Conservation (phyloP, 139 green algal genomes). For the Micractinium sp. region DNA sequence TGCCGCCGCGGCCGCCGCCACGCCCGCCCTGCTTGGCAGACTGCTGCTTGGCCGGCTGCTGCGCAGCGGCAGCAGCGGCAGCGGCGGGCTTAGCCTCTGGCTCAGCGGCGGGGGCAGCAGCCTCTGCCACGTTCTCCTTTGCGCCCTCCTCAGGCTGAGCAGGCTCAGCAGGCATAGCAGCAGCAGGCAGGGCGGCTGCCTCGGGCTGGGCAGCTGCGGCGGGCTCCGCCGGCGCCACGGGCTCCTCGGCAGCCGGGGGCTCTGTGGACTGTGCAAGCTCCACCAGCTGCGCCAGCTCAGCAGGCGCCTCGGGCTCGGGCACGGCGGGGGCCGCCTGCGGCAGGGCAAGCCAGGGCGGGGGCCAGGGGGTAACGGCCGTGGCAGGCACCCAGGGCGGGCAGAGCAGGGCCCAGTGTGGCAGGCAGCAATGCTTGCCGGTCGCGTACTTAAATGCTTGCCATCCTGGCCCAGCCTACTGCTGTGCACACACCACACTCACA, state of each 20-base stretch:
- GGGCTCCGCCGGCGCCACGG: neutral
- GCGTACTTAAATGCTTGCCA: too few species aligned
- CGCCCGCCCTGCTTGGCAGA: neutral
- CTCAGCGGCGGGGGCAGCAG: neutral
- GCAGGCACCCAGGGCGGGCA: neutral
- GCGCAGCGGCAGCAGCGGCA: neutral
- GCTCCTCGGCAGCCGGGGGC: neutral
- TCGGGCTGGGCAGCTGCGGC: neutral
- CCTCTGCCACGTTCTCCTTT: neutral
- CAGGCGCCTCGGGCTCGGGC: neutral
- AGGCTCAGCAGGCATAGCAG: neutral
- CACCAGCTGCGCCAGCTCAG: neutral
- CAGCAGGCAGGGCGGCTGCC: neutral
- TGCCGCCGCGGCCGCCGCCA: neutral
- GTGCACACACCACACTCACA: too few species aligned
- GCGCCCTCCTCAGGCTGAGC: neutral
- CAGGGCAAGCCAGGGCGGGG: too few species aligned
- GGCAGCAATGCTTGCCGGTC: too few species aligned
- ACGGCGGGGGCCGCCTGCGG: neutral
- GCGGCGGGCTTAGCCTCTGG: neutral
- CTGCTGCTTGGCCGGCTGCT: conserved; percentile 14
- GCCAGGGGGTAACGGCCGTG: too few species aligned
- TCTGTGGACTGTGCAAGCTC: neutral
- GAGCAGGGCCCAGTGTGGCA: neutral
- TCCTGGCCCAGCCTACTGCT: neutral